Conservation (phyloP, 768 basidiomycete genomes). For the Exsudoporus frostii region DNA sequence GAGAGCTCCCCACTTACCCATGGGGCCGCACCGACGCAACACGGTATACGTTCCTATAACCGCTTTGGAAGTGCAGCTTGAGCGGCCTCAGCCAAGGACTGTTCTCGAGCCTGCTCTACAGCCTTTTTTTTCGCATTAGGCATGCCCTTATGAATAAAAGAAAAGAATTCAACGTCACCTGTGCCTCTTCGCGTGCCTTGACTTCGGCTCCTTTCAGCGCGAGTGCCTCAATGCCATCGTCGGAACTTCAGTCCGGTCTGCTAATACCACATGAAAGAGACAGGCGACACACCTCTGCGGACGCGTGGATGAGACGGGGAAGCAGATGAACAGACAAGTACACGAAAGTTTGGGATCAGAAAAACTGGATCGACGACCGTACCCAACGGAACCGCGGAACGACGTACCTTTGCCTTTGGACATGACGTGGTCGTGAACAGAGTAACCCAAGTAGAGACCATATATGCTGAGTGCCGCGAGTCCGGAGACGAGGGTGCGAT, state of each 20-base stretch:
- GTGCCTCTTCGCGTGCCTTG: constrained; percentile 13
- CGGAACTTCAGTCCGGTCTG: not conserved
- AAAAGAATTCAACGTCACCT: constrained; percentile 7
- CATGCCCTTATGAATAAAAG: not conserved
- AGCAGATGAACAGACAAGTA: not conserved
- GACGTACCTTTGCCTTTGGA: constrained; percentile 30
- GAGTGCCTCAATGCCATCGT: constrained; percentile 16
- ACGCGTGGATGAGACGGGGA: too few relatives aligned
- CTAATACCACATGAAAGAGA: not conserved
- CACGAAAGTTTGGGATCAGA: not conserved
- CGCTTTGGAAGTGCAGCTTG: constrained; percentile 24
- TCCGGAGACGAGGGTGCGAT: constrained; percentile 30
- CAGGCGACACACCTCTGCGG: constrained; percentile 20
- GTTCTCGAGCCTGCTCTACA: constrained; percentile 28
- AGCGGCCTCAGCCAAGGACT: constrained; percentile 30
- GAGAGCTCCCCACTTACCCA: not conserved
- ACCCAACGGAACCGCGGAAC: not conserved
- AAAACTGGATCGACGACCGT: not conserved
- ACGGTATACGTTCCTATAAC: not conserved
- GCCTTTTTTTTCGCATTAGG: constrained; percentile 12
- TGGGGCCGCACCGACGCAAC: not conserved
- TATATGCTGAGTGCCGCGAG: constrained; percentile 29
- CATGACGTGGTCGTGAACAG: constrained; percentile 31
- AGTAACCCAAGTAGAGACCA: constrained; percentile 32
- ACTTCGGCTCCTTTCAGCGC: constrained; percentile 21